These are phyloP conservation scores for Sporobolomyces phaffii DNA, from an alignment of 768 basidiomycete genomes.

Conservation along the genomic window DNA sequence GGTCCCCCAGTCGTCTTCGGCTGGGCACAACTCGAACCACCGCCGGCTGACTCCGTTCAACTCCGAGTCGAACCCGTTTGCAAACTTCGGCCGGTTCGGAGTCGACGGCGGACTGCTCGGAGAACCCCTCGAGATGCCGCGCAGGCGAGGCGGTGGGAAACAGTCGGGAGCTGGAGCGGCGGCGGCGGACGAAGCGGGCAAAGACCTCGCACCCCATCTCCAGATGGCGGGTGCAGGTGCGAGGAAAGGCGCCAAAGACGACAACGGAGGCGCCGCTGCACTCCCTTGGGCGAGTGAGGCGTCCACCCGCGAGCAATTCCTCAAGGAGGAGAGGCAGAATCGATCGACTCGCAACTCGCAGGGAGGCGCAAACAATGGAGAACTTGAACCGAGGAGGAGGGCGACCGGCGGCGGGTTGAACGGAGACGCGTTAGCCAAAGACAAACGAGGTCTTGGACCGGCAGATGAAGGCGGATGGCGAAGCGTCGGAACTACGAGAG, in stretches of 20 bases:
- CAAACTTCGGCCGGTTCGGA: constrained; percentile 39
- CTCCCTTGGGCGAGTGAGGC: not conserved
- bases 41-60: constrained; percentile 1
- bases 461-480: constrained; percentile 38
- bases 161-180: not conserved
- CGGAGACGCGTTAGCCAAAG: too few species aligned
- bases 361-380: not conserved
- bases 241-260: not conserved
- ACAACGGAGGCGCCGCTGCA: too few species aligned
- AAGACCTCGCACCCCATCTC: constrained; percentile 32
- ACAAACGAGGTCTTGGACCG: constrained; percentile 17
- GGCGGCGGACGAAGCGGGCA: not conserved
- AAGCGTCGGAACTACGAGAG: constrained; percentile 29
- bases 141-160: not conserved
- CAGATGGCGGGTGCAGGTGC: not conserved
- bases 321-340: not conserved
- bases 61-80: constrained; percentile 30
- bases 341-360: not conserved
- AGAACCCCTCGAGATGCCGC: constrained; percentile 19
- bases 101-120: constrained; percentile 29
- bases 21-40: not conserved
- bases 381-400: not conserved
- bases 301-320: not conserved
- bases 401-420: not conserved
- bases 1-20: not conserved